Base-by-base conservation (phyloP, 345 rosid genomes). In the Rhodomyrtus tomentosa region DNA sequence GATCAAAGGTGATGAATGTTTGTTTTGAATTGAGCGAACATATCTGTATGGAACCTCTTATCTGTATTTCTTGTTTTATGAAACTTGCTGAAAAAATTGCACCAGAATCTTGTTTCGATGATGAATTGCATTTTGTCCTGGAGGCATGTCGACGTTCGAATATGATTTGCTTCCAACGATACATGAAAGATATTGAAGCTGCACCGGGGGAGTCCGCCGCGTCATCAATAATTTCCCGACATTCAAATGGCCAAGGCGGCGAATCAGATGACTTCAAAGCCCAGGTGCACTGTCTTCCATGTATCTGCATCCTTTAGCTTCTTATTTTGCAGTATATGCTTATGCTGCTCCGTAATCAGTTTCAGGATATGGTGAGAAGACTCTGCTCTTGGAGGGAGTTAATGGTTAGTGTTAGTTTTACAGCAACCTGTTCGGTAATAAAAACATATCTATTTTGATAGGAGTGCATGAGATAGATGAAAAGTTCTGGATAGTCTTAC, bases 61-160 rank as follows among this genome's bases (percentile, higher is more conserved):
- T 25, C 50, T 40, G 58, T 80, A 55, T 86, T 87, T 82, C 54
- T 86, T 86, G 16, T 88, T 45, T 82, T 73, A 86, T 90, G 83
- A 83, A 92, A 59, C 83, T 87, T 88, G 91, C 92, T 68, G 25
- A 88, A 90, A 90, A 42, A 87, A 86, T 84, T 90, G 87, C 87
- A 90, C 88, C 97, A 93, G 98, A 94, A 89, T 90, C 92, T 87
- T 91, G 92, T 93, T 89, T 86, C 85, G 91, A 91, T 90, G 93
- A 90, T 83, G 90, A 89, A 88, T 90, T 93, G 89, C 86, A 85
- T 90, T 91, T 90, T 93, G 90, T 92, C 91, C 92, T 91, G 73
- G 98, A 96, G 98, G 94, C 96, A 86, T 89, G 92, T 91, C 93
- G 97, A 84, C 98, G 98, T 20, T 95, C 99, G 86, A 94, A 95